Conservation (phyloP, 192 early-diverging fungal genomes). For the Chytriomyces confervae region DNA sequence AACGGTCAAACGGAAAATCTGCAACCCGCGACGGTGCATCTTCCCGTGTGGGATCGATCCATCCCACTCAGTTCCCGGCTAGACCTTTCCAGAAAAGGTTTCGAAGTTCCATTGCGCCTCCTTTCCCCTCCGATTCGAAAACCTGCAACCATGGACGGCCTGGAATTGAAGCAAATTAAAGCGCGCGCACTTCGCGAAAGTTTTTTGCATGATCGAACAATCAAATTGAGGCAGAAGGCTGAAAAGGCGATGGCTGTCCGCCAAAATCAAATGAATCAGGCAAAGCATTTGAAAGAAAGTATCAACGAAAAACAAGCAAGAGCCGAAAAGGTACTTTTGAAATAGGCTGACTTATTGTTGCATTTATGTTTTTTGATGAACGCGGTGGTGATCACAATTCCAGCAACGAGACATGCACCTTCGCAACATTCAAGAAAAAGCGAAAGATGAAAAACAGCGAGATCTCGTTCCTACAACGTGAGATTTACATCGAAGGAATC, state of each 20-base stretch:
- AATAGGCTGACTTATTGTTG: not conserved
- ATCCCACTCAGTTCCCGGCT: slow-evolving; percentile 22
- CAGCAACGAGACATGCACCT: slow-evolving; percentile 37
- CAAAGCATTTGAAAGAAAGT: slow-evolving; percentile 33
- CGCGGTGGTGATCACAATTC: not conserved
- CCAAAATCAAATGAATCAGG: slow-evolving; percentile 24
- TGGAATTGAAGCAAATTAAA: slow-evolving; percentile 36
- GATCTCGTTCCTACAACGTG: no score
- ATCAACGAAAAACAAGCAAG: slow-evolving; percentile 45
- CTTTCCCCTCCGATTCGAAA: slow-evolving; percentile 11
- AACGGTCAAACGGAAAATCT: not conserved
- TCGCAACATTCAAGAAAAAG: slow-evolving; percentile 43
- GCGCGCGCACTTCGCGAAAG: slow-evolving; percentile 35
- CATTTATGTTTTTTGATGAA: not conserved
- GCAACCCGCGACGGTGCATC: not conserved
- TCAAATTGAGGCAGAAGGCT: slow-evolving; percentile 36
- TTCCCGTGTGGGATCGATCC: slow-evolving; percentile 33
- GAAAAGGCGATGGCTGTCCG: slow-evolving; percentile 32
- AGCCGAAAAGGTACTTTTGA: slow-evolving; percentile 35
- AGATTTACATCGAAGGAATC: no score
- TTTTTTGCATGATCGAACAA: slow-evolving; percentile 31
- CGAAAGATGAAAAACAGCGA: slow-evolving; percentile 35
- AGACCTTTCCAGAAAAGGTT: not conserved
- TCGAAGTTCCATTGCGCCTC: slow-evolving; percentile 17
- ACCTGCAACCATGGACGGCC: not conserved